phyloP scores from a whole-genome alignment of 495 filamentous ascomycete species.

The Penicillium lagena region DNA sequence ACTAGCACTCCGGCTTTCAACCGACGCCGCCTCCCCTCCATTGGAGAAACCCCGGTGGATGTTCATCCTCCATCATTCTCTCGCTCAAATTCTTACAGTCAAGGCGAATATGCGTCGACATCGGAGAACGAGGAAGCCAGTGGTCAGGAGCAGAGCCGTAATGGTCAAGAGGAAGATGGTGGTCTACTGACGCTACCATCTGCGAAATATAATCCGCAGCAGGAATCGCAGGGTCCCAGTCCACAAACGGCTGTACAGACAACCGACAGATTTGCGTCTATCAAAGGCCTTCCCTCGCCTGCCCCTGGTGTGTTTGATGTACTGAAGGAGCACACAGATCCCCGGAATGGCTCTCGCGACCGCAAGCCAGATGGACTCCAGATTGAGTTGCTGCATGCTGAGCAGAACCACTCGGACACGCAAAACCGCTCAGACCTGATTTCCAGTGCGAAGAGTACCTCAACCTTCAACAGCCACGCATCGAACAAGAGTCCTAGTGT shows the following conservation, averaged over 20 bases:
- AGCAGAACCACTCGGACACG: conserved; percentile 21
- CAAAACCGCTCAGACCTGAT: conserved; percentile 17
- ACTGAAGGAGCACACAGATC: conserved; percentile 51
- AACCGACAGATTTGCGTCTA: conserved; percentile 31
- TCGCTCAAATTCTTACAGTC: conserved; percentile 28
- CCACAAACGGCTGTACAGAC: conserved; percentile 49
- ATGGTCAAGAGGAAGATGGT: conserved; percentile 19
- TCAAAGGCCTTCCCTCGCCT: conserved; percentile 55
- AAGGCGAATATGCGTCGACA: conserved; percentile 42
- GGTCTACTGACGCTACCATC: conserved; percentile 39
- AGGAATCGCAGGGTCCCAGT: conserved; percentile 32
- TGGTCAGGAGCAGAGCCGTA: conserved; percentile 22
- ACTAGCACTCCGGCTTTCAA: conserved; percentile 67
- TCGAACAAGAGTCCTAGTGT: conserved; percentile 47
- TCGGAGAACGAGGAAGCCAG: conserved; percentile 37
- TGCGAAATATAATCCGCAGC: conserved; percentile 41
- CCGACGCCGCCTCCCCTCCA: conserved; percentile 70
- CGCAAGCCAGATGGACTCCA: conserved; percentile 80
- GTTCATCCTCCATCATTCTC: conserved; percentile 43
- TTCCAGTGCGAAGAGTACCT: conserved; percentile 40
- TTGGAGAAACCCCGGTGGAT: conserved; percentile 68
- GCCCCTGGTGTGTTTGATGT: conserved; percentile 46
- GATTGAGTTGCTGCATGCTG: conserved; percentile 58
- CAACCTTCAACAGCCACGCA: conserved; percentile 39
- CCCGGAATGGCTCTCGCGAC: conserved; percentile 66